Conservation (phyloP, 768 basidiomycete genomes). For the Amanita brunnescens region DNA sequence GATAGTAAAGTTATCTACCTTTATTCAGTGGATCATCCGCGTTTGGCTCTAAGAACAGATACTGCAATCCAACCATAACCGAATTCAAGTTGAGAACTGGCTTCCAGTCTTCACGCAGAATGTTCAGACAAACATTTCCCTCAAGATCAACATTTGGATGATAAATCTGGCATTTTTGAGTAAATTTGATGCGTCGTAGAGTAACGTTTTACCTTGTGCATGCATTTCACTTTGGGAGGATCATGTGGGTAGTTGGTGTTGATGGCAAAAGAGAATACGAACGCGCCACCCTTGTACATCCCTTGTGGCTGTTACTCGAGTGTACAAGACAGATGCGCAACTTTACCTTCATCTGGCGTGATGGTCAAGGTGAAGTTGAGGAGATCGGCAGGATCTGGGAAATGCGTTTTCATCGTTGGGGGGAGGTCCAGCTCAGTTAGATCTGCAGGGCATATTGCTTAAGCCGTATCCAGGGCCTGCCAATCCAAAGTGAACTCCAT, state of each 20-base stretch:
- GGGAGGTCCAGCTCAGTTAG: conserved; percentile 95
- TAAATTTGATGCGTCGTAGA: background rate
- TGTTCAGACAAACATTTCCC: conserved; percentile 97
- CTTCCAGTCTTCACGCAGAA: conserved; percentile 99
- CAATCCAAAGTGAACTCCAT: background rate
- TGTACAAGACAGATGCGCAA: background rate
- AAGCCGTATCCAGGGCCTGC: background rate
- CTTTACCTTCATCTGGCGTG: conserved; percentile 89
- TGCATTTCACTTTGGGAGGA: conserved; percentile 98
- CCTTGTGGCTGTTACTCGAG: conserved; percentile 36
- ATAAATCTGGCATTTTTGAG: conserved; percentile 63
- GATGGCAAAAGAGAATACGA: conserved; percentile 91
- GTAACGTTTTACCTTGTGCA: conserved; percentile 64
- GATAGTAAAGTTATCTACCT: conserved; percentile 40
- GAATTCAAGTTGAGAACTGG: conserved; percentile 96
- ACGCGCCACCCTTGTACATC: conserved; percentile 96
- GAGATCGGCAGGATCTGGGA: conserved; percentile 88
- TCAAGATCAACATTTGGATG: conserved; percentile 98
- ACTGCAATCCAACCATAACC: conserved; percentile 97
- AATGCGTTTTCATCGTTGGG: conserved; percentile 90
- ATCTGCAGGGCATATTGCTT: conserved; percentile 40
- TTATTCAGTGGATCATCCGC: conserved; percentile 99
- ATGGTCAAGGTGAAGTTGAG: conserved; percentile 96
- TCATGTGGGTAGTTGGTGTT: conserved; percentile 99
- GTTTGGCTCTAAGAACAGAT: conserved; percentile 97